These are phyloP conservation scores for Stemphylium lycopersici DNA, from an alignment of 2,329 filamentous ascomycete genomes.

Conservation along the genomic window DNA sequence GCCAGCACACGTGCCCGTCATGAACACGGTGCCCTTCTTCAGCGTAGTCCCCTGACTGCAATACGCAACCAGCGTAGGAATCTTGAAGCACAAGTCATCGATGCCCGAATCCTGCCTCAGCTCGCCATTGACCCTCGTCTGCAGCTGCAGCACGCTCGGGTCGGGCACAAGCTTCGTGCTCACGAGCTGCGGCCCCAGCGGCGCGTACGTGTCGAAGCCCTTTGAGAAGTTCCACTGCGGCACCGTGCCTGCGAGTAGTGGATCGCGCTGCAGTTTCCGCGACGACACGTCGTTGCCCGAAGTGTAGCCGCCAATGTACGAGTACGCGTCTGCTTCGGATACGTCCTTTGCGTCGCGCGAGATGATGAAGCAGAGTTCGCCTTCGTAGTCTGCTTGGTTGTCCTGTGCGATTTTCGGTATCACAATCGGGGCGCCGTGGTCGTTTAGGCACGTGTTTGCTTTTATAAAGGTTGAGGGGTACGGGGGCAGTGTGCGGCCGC, in stretches of 20 bases:
- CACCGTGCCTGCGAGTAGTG: constrained; percentile 56
- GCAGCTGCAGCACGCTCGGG: constrained; percentile 52
- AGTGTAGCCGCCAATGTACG: constrained; percentile 62
- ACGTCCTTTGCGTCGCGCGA: constrained; percentile 61
- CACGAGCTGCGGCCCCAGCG: constrained; percentile 60
- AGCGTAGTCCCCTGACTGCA: constrained; percentile 54
- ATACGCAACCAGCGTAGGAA: constrained; percentile 55
- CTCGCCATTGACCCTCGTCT: constrained; percentile 57
- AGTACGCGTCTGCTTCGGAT: constrained; percentile 50
- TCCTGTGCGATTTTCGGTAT: constrained; percentile 59
- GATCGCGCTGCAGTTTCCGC: constrained; percentile 60
- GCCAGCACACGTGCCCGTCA: constrained; percentile 55
- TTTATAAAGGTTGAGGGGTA: constrained; percentile 61
- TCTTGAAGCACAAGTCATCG: constrained; percentile 56
- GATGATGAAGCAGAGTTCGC: constrained; percentile 56
- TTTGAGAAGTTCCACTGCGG: constrained; percentile 65
- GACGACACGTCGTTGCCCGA: constrained; percentile 62
- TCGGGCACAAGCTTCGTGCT: constrained; percentile 51
- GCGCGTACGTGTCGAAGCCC: constrained; percentile 63
- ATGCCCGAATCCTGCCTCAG: constrained; percentile 57
- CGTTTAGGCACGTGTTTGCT: constrained; percentile 48
- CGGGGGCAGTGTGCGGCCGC: constrained; percentile 57
- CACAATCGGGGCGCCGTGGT: constrained; percentile 51
- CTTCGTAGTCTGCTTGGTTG: constrained; percentile 53
- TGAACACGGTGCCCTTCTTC: constrained; percentile 56